A percentile compares a stretch with the other conserved stretches of the same genome.
These are phyloP conservation scores for Penicillium chermesinum DNA, from an alignment of 495 filamentous ascomycete genomes.

Conservation along the genomic window DNA sequence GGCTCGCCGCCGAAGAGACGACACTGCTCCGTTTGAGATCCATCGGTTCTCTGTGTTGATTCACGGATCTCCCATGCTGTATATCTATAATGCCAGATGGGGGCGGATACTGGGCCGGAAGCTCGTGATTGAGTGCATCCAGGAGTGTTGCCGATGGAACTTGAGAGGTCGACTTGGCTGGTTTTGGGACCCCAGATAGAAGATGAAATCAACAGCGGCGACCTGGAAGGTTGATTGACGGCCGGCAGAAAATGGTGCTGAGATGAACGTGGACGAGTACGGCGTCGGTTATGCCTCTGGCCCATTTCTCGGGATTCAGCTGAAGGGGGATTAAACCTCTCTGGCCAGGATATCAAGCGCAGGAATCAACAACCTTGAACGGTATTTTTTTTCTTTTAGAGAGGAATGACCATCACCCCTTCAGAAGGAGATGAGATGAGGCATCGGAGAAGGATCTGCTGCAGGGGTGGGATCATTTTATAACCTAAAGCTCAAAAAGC, in stretches of 20 bases:
- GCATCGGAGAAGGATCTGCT: slow-evolving; percentile 7
- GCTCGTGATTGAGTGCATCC: slow-evolving; percentile 19
- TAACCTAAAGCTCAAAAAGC: no score
- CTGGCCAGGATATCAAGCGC: neutral
- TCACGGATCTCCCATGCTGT: slow-evolving; percentile 36
- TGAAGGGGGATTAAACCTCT: neutral
- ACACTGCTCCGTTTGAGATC: slow-evolving; percentile 34
- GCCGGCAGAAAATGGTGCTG: slow-evolving; percentile 17
- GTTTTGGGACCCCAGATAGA: slow-evolving; percentile 11
- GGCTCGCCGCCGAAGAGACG: slow-evolving; percentile 46
- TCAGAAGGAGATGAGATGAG: slow-evolving; percentile 23
- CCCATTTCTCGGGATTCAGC: slow-evolving; percentile 32
- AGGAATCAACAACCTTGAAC: neutral
- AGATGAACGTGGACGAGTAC: slow-evolving; percentile 40
- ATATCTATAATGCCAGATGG: slow-evolving; percentile 40
- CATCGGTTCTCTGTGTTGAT: slow-evolving; percentile 16
- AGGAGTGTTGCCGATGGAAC: slow-evolving; percentile 9
- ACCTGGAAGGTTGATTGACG: slow-evolving; percentile 1
- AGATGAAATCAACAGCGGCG: slow-evolving; percentile 9
- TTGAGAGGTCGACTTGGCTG: slow-evolving; percentile 4
- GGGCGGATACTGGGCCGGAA: slow-evolving; percentile 26
- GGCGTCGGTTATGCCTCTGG: slow-evolving; percentile 46
- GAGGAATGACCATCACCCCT: slow-evolving; percentile 44
- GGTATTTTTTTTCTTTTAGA: slow-evolving; percentile 14
- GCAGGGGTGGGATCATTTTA: neutral